Percentiles rank a stretch among this genome's conserved stretches.
Conservation (phyloP, 2,329 filamentous ascomycete genomes). For the Epichloe glyceriae region DNA sequence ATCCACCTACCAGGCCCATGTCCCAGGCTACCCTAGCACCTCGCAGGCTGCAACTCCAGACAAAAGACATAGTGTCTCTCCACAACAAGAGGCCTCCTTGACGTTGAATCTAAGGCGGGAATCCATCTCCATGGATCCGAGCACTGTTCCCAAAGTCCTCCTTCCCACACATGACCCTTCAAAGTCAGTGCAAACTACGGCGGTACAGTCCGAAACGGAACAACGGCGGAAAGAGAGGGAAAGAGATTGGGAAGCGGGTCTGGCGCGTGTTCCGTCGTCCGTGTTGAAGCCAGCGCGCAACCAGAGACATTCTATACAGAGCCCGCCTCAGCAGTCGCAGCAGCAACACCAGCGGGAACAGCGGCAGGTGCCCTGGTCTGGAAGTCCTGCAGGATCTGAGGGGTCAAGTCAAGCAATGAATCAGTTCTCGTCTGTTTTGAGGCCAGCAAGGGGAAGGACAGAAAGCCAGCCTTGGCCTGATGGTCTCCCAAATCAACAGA, state of each 20-base stretch:
- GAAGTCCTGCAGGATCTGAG: background rate
- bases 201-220: background rate
- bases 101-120: conserved; percentile 12
- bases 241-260: background rate
- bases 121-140: conserved; percentile 10
- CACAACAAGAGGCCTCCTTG: conserved; percentile 15
- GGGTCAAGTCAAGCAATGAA: background rate
- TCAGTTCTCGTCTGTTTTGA: conserved; percentile 10
- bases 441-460: conserved; percentile 7
- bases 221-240: background rate
- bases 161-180: conserved; percentile 11
- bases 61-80: conserved; percentile 8
- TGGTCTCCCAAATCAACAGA: background rate
- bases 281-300: conserved; percentile 7
- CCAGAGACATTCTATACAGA: background rate
- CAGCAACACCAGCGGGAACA: background rate
- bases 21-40: conserved; percentile 3
- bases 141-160: conserved; percentile 12
- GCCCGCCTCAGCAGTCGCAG: background rate
- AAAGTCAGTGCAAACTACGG: background rate
- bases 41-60: background rate
- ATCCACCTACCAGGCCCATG: conserved; percentile 8
- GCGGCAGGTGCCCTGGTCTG: background rate
- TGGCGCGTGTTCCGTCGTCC: conserved; percentile 5
- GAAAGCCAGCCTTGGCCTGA: background rate